A percentile compares a stretch with the other conserved stretches of the same genome.
Conservation (phyloP, 2,329 filamentous ascomycete genomes). For the Scopulariopsis brevicaulis region DNA sequence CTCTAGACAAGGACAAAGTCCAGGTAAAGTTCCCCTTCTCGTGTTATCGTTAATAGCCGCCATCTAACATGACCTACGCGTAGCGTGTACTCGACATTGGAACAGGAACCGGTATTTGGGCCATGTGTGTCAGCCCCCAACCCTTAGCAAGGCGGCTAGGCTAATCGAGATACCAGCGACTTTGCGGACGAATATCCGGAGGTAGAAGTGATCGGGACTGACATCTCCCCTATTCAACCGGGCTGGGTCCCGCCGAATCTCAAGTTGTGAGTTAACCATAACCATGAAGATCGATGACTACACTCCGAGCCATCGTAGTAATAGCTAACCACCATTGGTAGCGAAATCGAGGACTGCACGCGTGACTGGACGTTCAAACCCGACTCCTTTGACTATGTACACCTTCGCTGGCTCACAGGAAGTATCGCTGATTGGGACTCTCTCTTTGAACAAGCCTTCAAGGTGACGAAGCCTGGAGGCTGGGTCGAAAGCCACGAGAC, state of each 20-base stretch:
- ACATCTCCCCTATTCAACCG: conserved; percentile 45
- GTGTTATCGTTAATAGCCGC: not conserved
- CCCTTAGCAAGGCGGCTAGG: not conserved
- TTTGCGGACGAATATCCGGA: conserved; percentile 27
- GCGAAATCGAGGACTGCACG: conserved; percentile 20
- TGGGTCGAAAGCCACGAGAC: conserved; percentile 18
- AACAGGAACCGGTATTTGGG: conserved; percentile 45
- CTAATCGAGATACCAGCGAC: conserved; percentile 25
- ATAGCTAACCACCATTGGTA: not conserved
- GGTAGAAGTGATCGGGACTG: conserved; percentile 32
- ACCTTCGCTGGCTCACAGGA: conserved; percentile 45
- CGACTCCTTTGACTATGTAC: conserved; percentile 44
- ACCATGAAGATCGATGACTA: not conserved
- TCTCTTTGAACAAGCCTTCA: conserved; percentile 37
- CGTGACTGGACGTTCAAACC: conserved; percentile 29
- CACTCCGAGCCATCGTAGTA: not conserved
- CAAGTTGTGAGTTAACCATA: conserved; percentile 11
- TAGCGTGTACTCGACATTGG: conserved; percentile 31
- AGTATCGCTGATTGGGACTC: conserved; percentile 43
- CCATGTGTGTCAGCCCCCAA: conserved; percentile 21
- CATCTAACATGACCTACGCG: not conserved
- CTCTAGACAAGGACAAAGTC: conserved; percentile 7
- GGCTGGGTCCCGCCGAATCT: conserved; percentile 31
- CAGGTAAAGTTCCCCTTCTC: conserved; percentile 7
- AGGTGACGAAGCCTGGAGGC: conserved; percentile 30